phyloP scores from a whole-genome alignment of 768 basidiomycete species.

The Rhodotorula sphaerocarpa region DNA sequence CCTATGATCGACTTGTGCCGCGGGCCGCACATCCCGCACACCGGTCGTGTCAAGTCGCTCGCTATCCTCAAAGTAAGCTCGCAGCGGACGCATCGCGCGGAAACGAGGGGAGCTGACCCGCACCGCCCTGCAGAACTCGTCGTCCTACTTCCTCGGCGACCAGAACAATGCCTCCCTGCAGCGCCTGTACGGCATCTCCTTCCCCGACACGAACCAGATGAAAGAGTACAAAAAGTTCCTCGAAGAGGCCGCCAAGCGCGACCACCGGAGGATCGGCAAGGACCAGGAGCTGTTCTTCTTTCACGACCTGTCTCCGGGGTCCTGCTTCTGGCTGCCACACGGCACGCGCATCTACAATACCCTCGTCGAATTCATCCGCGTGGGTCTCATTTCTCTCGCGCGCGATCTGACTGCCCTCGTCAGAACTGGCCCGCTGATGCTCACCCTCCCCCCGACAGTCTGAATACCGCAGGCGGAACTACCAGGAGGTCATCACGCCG shows the following conservation, averaged over 20 bases:
- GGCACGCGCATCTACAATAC: constrained; percentile 95
- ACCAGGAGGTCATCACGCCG: constrained; percentile 95
- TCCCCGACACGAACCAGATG: constrained; percentile 94
- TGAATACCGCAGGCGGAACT: constrained; percentile 91
- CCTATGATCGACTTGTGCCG: constrained; percentile 96
- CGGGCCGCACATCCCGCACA: constrained; percentile 96
- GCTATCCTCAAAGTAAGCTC: constrained; percentile 79
- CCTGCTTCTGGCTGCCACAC: constrained; percentile 92
- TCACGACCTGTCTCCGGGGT: constrained; percentile 90
- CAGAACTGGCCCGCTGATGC: neutral
- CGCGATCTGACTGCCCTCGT: neutral
- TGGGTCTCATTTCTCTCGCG: constrained; percentile 49
- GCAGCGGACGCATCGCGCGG: too few species aligned
- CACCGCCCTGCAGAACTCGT: constrained; percentile 63
- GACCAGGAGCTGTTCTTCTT: constrained; percentile 99
- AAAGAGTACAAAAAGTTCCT: constrained; percentile 91
- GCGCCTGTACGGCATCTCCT: constrained; percentile 94
- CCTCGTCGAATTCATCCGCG: constrained; percentile 79
- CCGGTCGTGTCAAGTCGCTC: constrained; percentile 92
- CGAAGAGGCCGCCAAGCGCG: constrained; percentile 93
- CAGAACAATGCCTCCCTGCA: constrained; percentile 86
- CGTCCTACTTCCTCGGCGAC: constrained; percentile 96
- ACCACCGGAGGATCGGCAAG: constrained; percentile 92
- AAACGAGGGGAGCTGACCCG: neutral
- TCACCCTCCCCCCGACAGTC: constrained; percentile 47